Evolutionary conservation across 306 rosid species (phyloP).

Genomic region (Corylus heterophylla): DNA sequence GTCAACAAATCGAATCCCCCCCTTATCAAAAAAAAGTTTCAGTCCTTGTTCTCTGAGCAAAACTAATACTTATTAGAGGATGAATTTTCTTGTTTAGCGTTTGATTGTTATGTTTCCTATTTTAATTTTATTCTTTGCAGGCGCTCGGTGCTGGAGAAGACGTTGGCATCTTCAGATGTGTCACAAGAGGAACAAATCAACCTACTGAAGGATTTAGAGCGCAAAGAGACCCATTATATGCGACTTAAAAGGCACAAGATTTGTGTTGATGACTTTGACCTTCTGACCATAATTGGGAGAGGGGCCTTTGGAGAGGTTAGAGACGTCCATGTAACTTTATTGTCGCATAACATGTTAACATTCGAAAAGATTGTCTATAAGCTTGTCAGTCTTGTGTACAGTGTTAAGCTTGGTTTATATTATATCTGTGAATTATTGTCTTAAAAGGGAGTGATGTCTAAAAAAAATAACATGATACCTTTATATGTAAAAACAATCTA

Average conservation of each 20-base stretch:
- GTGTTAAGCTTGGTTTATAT: background rate
- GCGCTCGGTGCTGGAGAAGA: conserved; percentile 73
- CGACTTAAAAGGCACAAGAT: conserved; percentile 85
- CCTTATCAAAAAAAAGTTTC: no score
- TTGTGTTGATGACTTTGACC: conserved; percentile 88
- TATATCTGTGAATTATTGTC: background rate
- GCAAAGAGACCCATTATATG: conserved; percentile 77
- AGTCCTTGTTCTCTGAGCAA: background rate
- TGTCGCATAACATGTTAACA: conserved; percentile 15
- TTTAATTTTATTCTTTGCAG: conserved; percentile 43
- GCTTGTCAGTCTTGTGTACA: background rate
- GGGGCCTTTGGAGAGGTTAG: conserved; percentile 98
- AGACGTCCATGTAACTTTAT: conserved; percentile 19
- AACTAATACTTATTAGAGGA: background rate
- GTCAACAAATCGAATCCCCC: no score
- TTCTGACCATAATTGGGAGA: conserved; percentile 84
- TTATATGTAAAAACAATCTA: background rate
- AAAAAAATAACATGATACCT: background rate
- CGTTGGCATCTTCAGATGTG: conserved; percentile 67
- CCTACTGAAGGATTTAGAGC: conserved; percentile 84
- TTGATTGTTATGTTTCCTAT: conserved; percentile 9
- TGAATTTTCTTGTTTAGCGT: background rate
- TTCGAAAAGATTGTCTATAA: background rate
- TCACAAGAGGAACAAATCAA: conserved; percentile 81
- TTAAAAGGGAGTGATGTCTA: background rate